A percentile compares a stretch with the other conserved stretches of the same genome.
Conservation (phyloP, 2,329 filamentous ascomycete genomes). For the Chrysoporthe puriensis region DNA sequence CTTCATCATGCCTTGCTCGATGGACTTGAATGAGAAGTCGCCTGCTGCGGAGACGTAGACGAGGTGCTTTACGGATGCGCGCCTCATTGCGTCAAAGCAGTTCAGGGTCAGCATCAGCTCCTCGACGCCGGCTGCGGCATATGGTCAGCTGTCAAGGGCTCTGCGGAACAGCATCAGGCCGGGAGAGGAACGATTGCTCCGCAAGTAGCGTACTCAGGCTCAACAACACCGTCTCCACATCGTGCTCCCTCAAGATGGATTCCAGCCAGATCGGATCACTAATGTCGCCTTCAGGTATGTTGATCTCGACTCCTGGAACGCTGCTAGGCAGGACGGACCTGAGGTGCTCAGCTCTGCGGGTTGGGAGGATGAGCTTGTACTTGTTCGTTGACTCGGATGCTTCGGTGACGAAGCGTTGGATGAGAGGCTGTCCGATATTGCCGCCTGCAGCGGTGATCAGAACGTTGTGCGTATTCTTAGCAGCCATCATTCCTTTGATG, state of each 20-base stretch:
- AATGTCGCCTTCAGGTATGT: not conserved
- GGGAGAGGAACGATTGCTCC: not conserved
- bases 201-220: not conserved
- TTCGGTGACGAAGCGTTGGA: slow-evolving; percentile 1
- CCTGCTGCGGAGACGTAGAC: slow-evolving; percentile 10
- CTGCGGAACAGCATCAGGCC: not conserved
- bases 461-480: not conserved
- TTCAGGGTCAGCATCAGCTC: slow-evolving; percentile 7
- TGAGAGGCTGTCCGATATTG: not conserved
- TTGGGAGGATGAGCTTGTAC: slow-evolving; percentile 3
- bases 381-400: not conserved
- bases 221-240: not conserved
- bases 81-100: not conserved
- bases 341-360: not conserved
- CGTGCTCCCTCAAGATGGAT: not conserved
- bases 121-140: not conserved
- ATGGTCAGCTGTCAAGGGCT: not conserved
- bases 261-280: not conserved
- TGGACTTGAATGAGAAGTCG: not conserved
- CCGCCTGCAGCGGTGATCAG: not conserved
- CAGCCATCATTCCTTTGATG: not conserved
- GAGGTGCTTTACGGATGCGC: not conserved
- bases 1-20: slow-evolving; percentile 11
- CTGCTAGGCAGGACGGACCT: not conserved
- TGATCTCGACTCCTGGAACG: not conserved